These are phyloP conservation scores for Sclerotinia borealis DNA, from an alignment of 2,329 filamentous ascomycete genomes.

Conservation along the genomic window DNA sequence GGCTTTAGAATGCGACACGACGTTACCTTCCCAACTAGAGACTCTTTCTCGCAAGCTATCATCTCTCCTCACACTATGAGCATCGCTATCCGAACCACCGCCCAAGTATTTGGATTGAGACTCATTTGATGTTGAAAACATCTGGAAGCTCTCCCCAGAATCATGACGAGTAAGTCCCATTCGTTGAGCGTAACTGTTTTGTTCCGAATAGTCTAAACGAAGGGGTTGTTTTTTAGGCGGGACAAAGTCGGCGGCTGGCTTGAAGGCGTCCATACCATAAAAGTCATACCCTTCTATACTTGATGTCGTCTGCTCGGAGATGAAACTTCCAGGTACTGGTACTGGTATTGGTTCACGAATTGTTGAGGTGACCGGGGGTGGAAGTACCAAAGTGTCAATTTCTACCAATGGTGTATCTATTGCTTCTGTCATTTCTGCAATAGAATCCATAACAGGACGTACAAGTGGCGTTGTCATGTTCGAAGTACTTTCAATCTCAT, in stretches of 20 bases:
- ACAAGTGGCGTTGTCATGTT: slow-evolving; percentile 56
- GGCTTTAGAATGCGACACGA: slow-evolving; percentile 13
- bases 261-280: slow-evolving; percentile 52
- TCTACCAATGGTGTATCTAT: slow-evolving; percentile 31
- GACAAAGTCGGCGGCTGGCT: slow-evolving; percentile 48
- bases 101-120: slow-evolving; percentile 36
- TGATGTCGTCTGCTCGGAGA: slow-evolving; percentile 18
- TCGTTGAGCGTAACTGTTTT: slow-evolving; percentile 16
- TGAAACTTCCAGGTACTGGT: slow-evolving; percentile 18
- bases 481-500: slow-evolving; percentile 56
- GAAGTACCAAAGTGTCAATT: slow-evolving; percentile 26
- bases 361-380: slow-evolving; percentile 23
- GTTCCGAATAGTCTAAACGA: slow-evolving; percentile 31
- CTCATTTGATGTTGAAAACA: slow-evolving; percentile 53
- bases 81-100: slow-evolving; percentile 30
- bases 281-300: slow-evolving; percentile 56
- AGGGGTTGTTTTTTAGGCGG: slow-evolving; percentile 37
- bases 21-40: slow-evolving; percentile 30
- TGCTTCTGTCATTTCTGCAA: slow-evolving; percentile 21
- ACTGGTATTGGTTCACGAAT: slow-evolving; percentile 27
- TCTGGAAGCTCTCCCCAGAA: slow-evolving; percentile 53
- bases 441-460: slow-evolving; percentile 40
- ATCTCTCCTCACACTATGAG: slow-evolving; percentile 17
- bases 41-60: slow-evolving; percentile 24
- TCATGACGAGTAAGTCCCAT: slow-evolving; percentile 42